Base-by-base conservation (phyloP, 768 basidiomycete species). In the Exidia glandulosa region DNA sequence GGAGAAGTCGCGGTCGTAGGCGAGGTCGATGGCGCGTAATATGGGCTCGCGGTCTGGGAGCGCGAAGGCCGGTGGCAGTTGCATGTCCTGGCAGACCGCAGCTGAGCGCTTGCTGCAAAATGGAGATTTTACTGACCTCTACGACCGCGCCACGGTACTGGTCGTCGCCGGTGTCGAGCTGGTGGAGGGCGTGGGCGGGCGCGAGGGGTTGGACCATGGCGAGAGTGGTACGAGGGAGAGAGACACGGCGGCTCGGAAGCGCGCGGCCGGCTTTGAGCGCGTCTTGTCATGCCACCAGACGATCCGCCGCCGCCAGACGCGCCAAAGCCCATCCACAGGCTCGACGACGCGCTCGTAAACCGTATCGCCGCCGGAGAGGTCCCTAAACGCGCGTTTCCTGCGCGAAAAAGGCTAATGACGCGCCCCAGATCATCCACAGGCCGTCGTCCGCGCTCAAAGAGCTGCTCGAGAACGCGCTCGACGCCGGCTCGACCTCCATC, bases 391-490 rank as follows among this genome's bases (percentile, higher is more conserved):
- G 1, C 31, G 27, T 13, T 37, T 58, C 32, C 9, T 31, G 57
- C 66, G 36, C 67, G 64, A 70, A 69, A 72, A 74, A 36, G 74
- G 75, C 58, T 74, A 73, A 48, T 66, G 2, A 23, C 25, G 6
- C n/a, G 37, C 6, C 30, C 1, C 60, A 91, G 88, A 87, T 92
- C 67, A 90, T 92, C 61, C 90, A 90, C 59, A 71, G 96, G 41
- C 96, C 96, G 0, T 84, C 91, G 4, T 97, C 94, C 62, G 95
- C 95, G 2, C 78, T 99, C 58, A 99, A 99, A 70, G 96, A 98
- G 70, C 78, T 98, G 1, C 75, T 99, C 14, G 96, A 99, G 73
- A 98, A 99, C 65, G 80, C 86, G 25, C 79, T 99, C n/a, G 96
- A 99, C 73, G 96, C 96, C 0, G 87, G 90, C 0, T 77, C 91